phyloP scores from a whole-genome alignment of 441 rosid species.

The Gossypium gossypioides region DNA sequence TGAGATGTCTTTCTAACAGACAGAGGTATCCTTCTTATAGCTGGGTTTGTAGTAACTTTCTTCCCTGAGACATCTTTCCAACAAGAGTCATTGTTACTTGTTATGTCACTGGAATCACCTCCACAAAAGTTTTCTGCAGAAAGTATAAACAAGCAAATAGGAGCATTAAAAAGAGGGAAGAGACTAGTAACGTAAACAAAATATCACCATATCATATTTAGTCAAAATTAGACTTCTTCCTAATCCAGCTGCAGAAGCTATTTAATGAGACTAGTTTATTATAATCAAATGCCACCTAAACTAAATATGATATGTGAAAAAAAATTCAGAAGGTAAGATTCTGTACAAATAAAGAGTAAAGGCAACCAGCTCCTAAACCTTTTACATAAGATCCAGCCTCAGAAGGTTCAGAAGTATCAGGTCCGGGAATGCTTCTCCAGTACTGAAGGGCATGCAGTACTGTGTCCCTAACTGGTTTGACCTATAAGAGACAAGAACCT shows the following conservation, averaged over 20 bases:
- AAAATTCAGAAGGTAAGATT: not conserved
- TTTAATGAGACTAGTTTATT: not conserved
- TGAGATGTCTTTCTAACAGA: constrained; percentile 38
- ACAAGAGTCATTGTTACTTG: constrained; percentile 38
- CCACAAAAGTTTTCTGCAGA: constrained; percentile 53
- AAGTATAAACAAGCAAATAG: constrained; percentile 11
- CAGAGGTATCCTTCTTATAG: constrained; percentile 47
- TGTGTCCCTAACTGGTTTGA: constrained; percentile 86
- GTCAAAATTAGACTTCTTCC: constrained; percentile 1
- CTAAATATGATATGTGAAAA: not conserved
- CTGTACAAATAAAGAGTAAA: not conserved
- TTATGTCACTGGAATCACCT: constrained; percentile 46
- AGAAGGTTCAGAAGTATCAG: constrained; percentile 57
- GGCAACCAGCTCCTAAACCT: constrained; percentile 36
- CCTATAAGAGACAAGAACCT: constrained; percentile 35
- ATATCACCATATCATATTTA: not conserved
- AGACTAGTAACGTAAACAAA: not conserved
- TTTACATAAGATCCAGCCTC: constrained; percentile 69
- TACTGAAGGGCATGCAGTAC: constrained; percentile 57
- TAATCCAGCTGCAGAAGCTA: not conserved
- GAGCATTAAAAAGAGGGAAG: not conserved
- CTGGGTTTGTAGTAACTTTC: constrained; percentile 34
- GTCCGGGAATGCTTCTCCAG: constrained; percentile 66
- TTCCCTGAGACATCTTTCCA: constrained; percentile 38
- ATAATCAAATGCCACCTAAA: constrained; percentile 6